Evolutionary conservation across 2,329 filamentous ascomycete species (phyloP), one percentile per base, ranked within the genome.

Genomic region (Dothideomycetes sp.): DNA sequence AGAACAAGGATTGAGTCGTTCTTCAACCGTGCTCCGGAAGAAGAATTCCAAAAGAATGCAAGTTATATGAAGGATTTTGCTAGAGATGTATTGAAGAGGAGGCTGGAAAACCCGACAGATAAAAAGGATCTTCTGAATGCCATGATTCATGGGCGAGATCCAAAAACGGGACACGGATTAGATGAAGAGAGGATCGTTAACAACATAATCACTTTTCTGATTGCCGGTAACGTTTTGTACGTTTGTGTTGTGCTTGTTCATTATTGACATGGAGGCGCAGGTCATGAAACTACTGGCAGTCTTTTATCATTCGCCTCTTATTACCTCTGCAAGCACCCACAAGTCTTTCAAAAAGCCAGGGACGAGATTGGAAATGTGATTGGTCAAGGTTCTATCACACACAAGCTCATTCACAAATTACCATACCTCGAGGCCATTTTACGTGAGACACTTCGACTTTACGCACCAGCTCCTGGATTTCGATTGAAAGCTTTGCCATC

Each of bases 161-260:
- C 75, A 0, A 68, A 79, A 52, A 82, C 78, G 0, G 76, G 74
- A 19, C 64, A 69, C 44, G 60, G 60, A 2, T 64, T 84, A 48
- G 69, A 62, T 4, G 72, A 82, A 4, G 70, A 71, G 8, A 73
- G 74, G 45, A 70, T 82, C 34, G 68, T 80, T 33, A 76, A 82
- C 56, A 80, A 84, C 55, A 76, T 84, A 49, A 73, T 82, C 39
- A 72, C 73, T 2, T 81, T 84, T 64, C 70, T 81, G 28, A 77
- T 78, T 37, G 74, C 59, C 63, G 51, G 52, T 71, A 45, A 63
- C 58, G 46, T 63, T 59, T 61, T 58, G 1, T 62, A 59, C 4
- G 61, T 59, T 10, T 58, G 40, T 38, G 22, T 43, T 31, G 15
- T 24, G n/a, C 27, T 19, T 11, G 20, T 34, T 23, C 16, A 25